phyloP scores from a whole-genome alignment of 2,329 filamentous ascomycete species.

The Neonectria punicea region DNA sequence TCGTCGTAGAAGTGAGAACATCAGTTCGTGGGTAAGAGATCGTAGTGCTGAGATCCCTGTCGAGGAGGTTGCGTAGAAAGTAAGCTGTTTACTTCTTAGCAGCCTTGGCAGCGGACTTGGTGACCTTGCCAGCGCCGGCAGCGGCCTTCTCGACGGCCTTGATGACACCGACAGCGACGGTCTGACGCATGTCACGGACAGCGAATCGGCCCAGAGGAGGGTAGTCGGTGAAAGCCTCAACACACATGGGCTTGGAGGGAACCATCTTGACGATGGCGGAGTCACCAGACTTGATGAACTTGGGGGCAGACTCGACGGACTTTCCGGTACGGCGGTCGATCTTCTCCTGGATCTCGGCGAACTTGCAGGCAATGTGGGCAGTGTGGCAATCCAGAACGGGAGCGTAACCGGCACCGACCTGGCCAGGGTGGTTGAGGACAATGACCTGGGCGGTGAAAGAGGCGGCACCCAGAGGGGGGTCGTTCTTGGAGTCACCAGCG shows the following conservation, averaged over 20 bases:
- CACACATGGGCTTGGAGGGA: slow-evolving; percentile 99
- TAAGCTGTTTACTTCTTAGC: slow-evolving; percentile 73
- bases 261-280: slow-evolving; percentile 99
- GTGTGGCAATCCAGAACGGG: slow-evolving; percentile 99
- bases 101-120: slow-evolving; percentile 79
- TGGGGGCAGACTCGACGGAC: slow-evolving; percentile 89
- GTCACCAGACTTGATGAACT: slow-evolving; percentile 99
- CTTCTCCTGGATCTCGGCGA: slow-evolving; percentile 99
- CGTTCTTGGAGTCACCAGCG: slow-evolving; percentile 99
- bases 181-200: slow-evolving; percentile 97
- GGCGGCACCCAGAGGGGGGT: slow-evolving; percentile 88
- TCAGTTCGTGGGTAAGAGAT: slow-evolving; percentile 44
- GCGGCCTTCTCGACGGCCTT: slow-evolving; percentile 81
- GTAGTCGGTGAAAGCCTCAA: slow-evolving; percentile 99
- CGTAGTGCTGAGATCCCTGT: slow-evolving; percentile 40
- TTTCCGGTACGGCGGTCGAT: slow-evolving; percentile 99
- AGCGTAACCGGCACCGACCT: slow-evolving; percentile 98
- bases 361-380: slow-evolving; percentile 99
- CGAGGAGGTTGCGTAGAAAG: slow-evolving; percentile 39
- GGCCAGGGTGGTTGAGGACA: slow-evolving; percentile 99
- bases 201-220: slow-evolving; percentile 99
- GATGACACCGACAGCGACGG: slow-evolving; percentile 94
- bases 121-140: slow-evolving; percentile 70
- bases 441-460: slow-evolving; percentile 99
- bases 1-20: slow-evolving; percentile 59